phyloP scores from a whole-genome alignment of 2,329 filamentous ascomycete species.

The Curvularia lunata region DNA sequence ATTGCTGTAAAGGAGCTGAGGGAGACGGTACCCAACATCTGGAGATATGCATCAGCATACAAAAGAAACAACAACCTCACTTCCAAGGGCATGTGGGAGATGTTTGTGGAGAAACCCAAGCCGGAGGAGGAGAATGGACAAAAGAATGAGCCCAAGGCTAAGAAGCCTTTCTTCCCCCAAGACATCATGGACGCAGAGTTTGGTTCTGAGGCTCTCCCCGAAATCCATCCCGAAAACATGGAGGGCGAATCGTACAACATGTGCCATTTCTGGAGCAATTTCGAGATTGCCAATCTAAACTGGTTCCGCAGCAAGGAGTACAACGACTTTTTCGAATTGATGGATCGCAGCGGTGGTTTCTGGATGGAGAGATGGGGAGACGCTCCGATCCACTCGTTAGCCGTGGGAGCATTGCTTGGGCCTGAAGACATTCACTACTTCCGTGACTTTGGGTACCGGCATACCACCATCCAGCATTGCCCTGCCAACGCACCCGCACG shows the following conservation, averaged over 20 bases:
- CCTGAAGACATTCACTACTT: constrained; percentile 95
- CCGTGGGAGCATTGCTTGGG: constrained; percentile 83
- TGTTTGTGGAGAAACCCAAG: constrained; percentile 85
- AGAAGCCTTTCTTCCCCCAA: constrained; percentile 75
- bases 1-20: constrained; percentile 98
- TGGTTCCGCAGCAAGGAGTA: constrained; percentile 99
- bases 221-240: constrained; percentile 92
- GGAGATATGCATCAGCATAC: constrained; percentile 97
- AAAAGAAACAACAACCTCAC: constrained; percentile 90
- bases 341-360: constrained; percentile 97
- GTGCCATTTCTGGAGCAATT: constrained; percentile 99
- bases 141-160: constrained; percentile 68
- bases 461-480: constrained; percentile 98
- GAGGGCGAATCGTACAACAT: constrained; percentile 99
- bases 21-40: constrained; percentile 98
- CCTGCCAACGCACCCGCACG: constrained; percentile 91
- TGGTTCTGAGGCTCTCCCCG: constrained; percentile 70
- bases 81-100: constrained; percentile 95
- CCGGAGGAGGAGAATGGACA: constrained; percentile 63
- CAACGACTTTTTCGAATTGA: constrained; percentile 97
- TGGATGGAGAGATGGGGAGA: constrained; percentile 99
- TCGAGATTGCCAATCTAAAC: constrained; percentile 92
- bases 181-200: constrained; percentile 81
- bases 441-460: constrained; percentile 96
- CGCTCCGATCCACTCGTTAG: constrained; percentile 96